phyloP scores from a whole-genome alignment of 441 rosid genomes.

The Pelargonium australe region DNA sequence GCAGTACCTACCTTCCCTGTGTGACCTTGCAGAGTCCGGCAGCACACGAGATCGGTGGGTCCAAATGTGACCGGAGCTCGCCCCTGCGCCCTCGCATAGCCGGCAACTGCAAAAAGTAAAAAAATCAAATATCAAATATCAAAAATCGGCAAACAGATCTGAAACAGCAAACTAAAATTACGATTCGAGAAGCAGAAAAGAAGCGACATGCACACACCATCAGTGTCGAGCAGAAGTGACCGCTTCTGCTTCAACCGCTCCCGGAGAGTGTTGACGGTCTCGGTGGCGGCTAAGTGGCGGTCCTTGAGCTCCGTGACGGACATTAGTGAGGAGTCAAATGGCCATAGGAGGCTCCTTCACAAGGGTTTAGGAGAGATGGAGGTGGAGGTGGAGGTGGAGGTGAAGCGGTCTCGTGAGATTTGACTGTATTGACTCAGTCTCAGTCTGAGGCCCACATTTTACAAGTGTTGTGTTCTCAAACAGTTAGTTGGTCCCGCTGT shows the following conservation, averaged over 20 bases:
- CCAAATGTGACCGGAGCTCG: constrained; percentile 64
- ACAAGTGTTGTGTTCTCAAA: too few relatives aligned
- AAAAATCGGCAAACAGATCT: constrained; percentile 27
- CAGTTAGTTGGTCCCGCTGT: too few relatives aligned
- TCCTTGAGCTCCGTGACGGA: constrained; percentile 83
- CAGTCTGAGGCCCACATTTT: too few relatives aligned
- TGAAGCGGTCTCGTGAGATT: too few relatives aligned
- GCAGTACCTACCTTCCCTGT: constrained; percentile 91
- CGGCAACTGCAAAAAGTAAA: constrained; percentile 59
- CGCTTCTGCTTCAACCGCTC: constrained; percentile 75
- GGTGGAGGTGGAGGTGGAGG: too few relatives aligned
- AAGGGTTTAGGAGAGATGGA: too few relatives aligned
- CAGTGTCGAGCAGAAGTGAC: constrained; percentile 64
- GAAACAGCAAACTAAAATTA: neutral
- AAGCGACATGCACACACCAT: constrained; percentile 35
- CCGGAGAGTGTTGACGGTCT: constrained; percentile 53
- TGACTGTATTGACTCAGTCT: too few relatives aligned
- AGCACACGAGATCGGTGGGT: constrained; percentile 89
- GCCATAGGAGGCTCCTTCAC: too few relatives aligned
- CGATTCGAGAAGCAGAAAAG: neutral
- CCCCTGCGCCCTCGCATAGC: constrained; percentile 57
- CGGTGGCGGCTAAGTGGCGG: constrained; percentile 64
- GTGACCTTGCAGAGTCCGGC: constrained; percentile 93
- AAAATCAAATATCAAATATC: too few relatives aligned
- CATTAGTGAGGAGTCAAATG: constrained; percentile 31